These are phyloP conservation scores for Skeletonema costatum DNA, from an alignment of 108 stramenopile genomes.

Conservation along the genomic window DNA sequence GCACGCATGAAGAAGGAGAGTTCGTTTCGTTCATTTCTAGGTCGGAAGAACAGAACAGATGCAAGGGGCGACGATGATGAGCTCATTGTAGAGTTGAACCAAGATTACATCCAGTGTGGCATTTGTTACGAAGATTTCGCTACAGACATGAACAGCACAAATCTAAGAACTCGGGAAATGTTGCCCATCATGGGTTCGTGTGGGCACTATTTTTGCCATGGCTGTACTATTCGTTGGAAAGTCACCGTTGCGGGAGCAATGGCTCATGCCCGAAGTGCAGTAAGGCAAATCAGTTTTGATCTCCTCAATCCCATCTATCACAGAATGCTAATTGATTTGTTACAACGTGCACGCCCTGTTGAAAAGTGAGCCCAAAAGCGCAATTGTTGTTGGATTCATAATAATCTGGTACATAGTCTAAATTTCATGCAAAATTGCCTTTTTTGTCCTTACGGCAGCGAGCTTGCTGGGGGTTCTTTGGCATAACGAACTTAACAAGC, in stretches of 20 bases:
- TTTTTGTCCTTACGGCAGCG: too few relatives aligned
- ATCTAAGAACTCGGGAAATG: background rate
- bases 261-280: background rate
- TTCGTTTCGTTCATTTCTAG: background rate
- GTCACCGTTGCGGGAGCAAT: background rate
- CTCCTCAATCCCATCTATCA: background rate
- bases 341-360: background rate
- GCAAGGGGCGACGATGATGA: background rate
- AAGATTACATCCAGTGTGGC: background rate
- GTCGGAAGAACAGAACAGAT: too few relatives aligned
- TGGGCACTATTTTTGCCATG: slow-evolving; percentile 3
- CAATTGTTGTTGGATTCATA: too few relatives aligned
- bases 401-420: too few relatives aligned
- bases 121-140: slow-evolving; percentile 1
- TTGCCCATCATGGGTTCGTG: slow-evolving; percentile 1
- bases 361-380: background rate
- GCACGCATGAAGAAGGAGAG: background rate
- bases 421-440: too few relatives aligned
- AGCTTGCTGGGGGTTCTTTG: too few relatives aligned
- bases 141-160: background rate
- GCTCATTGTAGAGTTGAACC: background rate
- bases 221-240: background rate
- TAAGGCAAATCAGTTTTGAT: background rate
- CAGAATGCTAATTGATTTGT: slow-evolving; percentile 9
- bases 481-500: too few relatives aligned